These are phyloP conservation scores for Claviceps pusilla DNA, from an alignment of 2,329 filamentous ascomycete species.

Conservation along the genomic window DNA sequence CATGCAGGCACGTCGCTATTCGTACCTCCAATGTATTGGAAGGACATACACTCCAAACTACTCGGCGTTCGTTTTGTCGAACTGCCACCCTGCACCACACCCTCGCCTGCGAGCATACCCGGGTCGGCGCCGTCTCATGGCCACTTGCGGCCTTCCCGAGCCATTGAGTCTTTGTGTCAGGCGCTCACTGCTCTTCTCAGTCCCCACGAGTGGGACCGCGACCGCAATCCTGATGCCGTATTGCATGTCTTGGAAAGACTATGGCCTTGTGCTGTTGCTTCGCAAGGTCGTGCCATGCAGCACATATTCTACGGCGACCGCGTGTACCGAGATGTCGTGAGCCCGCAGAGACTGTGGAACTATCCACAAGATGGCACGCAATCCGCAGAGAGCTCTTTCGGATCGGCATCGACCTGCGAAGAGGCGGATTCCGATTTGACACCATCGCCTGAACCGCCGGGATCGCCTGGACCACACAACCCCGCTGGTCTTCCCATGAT, in stretches of 20 bases:
- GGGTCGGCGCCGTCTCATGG: conserved; percentile 21
- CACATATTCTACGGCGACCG: conserved; percentile 34
- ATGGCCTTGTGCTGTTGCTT: conserved; percentile 24
- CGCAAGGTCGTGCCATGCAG: conserved; percentile 24
- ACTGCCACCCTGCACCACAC: conserved; percentile 25
- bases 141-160: conserved; percentile 24
- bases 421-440: conserved; percentile 8
- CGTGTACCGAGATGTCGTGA: conserved; percentile 29
- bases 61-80: conserved; percentile 32
- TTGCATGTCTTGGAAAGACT: conserved; percentile 25
- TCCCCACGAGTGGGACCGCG: conserved; percentile 7
- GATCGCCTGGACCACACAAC: conserved; percentile 8
- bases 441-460: no score
- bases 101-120: conserved; percentile 21
- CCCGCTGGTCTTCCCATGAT: conserved; percentile 20
- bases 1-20: conserved; percentile 34
- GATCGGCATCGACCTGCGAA: conserved; percentile 17
- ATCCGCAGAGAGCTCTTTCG: conserved; percentile 18
- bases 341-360: conserved; percentile 36
- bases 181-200: conserved; percentile 29
- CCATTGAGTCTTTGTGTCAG: conserved; percentile 27
- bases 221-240: no score
- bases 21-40: conserved; percentile 40
- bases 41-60: conserved; percentile 32
- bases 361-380: conserved; percentile 14